Conservation (phyloP, 2,329 filamentous ascomycete species). For the Diaporthe australafricana region DNA sequence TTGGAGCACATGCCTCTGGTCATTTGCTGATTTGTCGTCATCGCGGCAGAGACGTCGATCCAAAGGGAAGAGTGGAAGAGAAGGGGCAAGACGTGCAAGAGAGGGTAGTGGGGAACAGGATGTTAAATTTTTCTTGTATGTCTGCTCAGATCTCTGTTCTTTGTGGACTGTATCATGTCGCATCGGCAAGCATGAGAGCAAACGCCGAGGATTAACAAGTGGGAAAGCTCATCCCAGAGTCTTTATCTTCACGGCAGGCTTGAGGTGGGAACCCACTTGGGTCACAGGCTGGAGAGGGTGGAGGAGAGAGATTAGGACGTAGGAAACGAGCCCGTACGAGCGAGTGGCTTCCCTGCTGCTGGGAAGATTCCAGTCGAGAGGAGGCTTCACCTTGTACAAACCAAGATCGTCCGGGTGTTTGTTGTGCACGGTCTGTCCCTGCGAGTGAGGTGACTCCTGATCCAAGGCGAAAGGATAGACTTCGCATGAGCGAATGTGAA, state of each 20-base stretch:
- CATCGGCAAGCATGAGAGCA: conserved; percentile 25
- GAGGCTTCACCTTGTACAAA: not conserved
- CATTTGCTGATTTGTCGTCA: conserved; percentile 41
- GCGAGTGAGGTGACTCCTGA: not conserved
- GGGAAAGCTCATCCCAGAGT: conserved; percentile 40
- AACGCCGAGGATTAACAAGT: conserved; percentile 33
- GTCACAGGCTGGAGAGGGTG: not conserved
- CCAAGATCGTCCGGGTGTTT: not conserved
- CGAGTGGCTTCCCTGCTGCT: not conserved
- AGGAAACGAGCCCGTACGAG: not conserved
- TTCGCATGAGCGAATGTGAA: not conserved
- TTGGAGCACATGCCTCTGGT: conserved; percentile 28
- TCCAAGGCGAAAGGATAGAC: not conserved
- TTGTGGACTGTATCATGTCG: conserved; percentile 39
- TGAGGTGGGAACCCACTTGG: not conserved
- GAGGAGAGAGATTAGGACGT: not conserved
- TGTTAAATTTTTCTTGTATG: conserved; percentile 18
- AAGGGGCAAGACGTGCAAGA: not conserved
- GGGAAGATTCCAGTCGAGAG: not conserved
- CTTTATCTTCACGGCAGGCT: conserved; percentile 43
- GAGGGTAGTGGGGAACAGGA: conserved; percentile 1
- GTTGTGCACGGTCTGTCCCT: not conserved
- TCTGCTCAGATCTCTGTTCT: conserved; percentile 53
- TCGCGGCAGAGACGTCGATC: conserved; percentile 36
- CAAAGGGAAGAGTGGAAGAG: conserved; percentile 15